Percentiles rank a stretch among this genome's conserved stretches.
These are phyloP conservation scores for Elaeagnus macrophylla DNA, from an alignment of 306 rosid species.

Conservation along the genomic window DNA sequence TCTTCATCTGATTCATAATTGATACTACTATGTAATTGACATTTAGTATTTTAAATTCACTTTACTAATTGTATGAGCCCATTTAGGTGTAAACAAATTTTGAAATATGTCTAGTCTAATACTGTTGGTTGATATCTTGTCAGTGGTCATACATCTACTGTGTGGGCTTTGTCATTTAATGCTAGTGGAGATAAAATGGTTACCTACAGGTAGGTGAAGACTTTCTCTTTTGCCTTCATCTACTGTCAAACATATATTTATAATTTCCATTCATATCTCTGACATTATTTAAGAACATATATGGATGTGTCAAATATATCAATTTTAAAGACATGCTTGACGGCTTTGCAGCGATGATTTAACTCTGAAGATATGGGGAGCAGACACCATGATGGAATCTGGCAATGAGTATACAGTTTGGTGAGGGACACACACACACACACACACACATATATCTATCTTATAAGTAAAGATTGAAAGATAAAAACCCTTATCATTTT, in stretches of 20 bases:
- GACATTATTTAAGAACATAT: no score
- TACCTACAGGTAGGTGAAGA: slow-evolving; percentile 60
- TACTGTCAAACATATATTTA: slow-evolving; percentile 7
- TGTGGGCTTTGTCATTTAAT: slow-evolving; percentile 86
- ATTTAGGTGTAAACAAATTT: slow-evolving; percentile 7
- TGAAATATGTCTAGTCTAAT: slow-evolving; percentile 4
- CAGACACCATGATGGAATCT: no score
- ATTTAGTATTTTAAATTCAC: not conserved
- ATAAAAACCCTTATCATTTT: no score
- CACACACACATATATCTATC: no score
- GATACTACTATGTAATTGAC: not conserved
- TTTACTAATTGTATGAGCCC: not conserved
- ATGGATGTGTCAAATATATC: no score
- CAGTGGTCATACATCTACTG: slow-evolving; percentile 90
- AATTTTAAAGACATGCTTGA: no score
- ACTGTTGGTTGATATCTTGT: slow-evolving; percentile 18
- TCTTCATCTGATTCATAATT: not conserved
- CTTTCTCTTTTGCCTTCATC: not conserved
- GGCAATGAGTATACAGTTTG: no score
- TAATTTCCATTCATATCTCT: slow-evolving; percentile 14
- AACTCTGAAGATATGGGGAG: no score
- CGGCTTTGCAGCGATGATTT: no score
- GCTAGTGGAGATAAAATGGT: slow-evolving; percentile 82
- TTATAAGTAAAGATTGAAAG: no score
- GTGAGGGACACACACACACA: no score